A percentile compares a stretch with the other conserved stretches of the same genome.
Evolutionary conservation across 331 rosid genomes (phyloP).

Genomic region (Quercus phellos): DNA sequence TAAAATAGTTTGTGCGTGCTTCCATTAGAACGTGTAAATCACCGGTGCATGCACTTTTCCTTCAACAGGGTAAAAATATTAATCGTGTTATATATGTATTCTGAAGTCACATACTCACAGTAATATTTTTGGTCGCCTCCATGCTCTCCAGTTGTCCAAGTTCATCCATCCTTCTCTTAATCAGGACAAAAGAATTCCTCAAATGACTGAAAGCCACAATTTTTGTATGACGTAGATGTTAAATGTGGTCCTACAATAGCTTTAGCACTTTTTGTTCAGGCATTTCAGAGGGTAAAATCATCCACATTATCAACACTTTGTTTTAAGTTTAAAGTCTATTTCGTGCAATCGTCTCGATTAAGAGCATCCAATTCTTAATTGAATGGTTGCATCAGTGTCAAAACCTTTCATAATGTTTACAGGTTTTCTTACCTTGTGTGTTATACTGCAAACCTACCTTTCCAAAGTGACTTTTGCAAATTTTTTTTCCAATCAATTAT

Average conservation of each 20-base stretch:
- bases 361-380: background rate
- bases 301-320: too few species aligned
- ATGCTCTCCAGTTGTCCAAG: slow-evolving; percentile 9
- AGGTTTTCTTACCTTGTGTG: too few species aligned
- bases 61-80: too few species aligned
- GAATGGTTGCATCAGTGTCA: background rate
- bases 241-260: slow-evolving; percentile 16
- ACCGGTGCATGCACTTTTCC: too few species aligned
- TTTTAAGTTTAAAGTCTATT: too few species aligned
- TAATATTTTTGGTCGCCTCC: slow-evolving; percentile 2
- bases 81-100: too few species aligned
- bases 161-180: slow-evolving; percentile 25
- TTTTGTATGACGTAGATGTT: slow-evolving; percentile 15
- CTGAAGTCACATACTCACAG: background rate
- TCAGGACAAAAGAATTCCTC: slow-evolving; percentile 28
- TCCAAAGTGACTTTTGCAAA: background rate
- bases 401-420: background rate
- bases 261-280: background rate
- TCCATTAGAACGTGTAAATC: too few species aligned
- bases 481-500: background rate
- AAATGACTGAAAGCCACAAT: background rate
- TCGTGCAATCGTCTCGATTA: too few species aligned
- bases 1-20: too few species aligned
- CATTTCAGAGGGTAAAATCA: too few species aligned
- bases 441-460: background rate